A percentile compares a stretch with the other conserved stretches of the same genome.
phyloP scores from a whole-genome alignment of 768 basidiomycete species.

The Suillus cothurnatus region DNA sequence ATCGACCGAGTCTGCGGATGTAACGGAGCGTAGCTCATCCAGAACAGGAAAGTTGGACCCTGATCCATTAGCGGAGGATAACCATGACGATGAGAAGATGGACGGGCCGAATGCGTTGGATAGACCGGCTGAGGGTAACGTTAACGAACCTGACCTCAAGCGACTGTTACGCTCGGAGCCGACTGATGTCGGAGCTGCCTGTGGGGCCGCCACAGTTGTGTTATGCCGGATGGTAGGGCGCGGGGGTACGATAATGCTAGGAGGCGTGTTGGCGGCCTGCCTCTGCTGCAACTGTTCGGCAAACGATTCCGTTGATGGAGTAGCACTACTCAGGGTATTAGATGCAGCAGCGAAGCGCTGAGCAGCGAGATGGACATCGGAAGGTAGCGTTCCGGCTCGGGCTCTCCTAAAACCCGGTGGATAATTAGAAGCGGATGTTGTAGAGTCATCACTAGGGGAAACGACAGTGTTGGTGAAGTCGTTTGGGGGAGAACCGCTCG shows the following conservation, averaged over 20 bases:
- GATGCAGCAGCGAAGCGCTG: constrained; percentile 77
- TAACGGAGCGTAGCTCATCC: constrained; percentile 81
- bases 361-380: constrained; percentile 87
- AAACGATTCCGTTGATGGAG: constrained; percentile 53
- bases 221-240: constrained; percentile 75
- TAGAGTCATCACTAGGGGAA: constrained; percentile 57
- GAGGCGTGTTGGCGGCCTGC: constrained; percentile 39
- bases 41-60: constrained; percentile 63
- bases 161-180: constrained; percentile 73
- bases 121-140: constrained; percentile 74
- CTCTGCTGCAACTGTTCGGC: constrained; percentile 44
- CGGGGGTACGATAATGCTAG: constrained; percentile 47
- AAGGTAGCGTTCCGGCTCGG: constrained; percentile 96
- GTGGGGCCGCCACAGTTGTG: constrained; percentile 57
- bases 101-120: constrained; percentile 85
- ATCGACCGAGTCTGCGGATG: constrained; percentile 79
- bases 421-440: constrained; percentile 72
- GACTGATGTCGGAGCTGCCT: constrained; percentile 36
- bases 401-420: constrained; percentile 90
- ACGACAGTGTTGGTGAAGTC: constrained; percentile 61
- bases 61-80: constrained; percentile 60
- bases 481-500: constrained; percentile 73
- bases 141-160: constrained; percentile 90
- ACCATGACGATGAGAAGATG: constrained; percentile 91
- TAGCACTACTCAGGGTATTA: constrained; percentile 51